phyloP scores from a whole-genome alignment of 768 basidiomycete species.

The Hygrocybe punicea region DNA sequence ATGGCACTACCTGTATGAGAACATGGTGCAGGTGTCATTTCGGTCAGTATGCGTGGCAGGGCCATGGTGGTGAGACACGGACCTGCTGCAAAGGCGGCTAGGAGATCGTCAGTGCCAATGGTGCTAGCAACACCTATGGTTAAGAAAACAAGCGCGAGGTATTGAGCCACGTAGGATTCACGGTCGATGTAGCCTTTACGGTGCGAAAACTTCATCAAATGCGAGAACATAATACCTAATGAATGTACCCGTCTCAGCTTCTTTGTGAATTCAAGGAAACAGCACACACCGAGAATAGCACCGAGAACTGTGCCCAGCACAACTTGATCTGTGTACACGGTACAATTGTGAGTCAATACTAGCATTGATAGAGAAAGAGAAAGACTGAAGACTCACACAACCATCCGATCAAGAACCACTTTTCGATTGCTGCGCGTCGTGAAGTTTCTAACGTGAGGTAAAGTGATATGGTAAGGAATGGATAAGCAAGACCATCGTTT shows the following conservation, averaged over 20 bases:
- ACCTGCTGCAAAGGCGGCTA: slow-evolving; percentile 87
- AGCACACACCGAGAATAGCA: slow-evolving; percentile 32
- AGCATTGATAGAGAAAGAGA: slow-evolving; percentile 1
- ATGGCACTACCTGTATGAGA: slow-evolving; percentile 67
- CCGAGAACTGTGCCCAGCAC: slow-evolving; percentile 71
- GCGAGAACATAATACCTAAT: slow-evolving; percentile 62
- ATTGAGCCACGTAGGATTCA: slow-evolving; percentile 87
- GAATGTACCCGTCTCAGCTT: not conserved
- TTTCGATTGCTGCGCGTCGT: slow-evolving; percentile 58
- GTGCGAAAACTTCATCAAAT: slow-evolving; percentile 70
- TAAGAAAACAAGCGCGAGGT: slow-evolving; percentile 67
- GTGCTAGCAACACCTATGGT: slow-evolving; percentile 76
- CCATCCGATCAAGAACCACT: slow-evolving; percentile 88
- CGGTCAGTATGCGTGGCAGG: not conserved
- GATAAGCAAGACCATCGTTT: slow-evolving; percentile 95
- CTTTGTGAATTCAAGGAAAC: not conserved
- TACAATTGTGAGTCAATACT: not conserved
- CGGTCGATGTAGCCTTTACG: slow-evolving; percentile 63
- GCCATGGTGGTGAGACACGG: slow-evolving; percentile 9
- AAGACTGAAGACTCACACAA: slow-evolving; percentile 51
- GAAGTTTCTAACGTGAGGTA: slow-evolving; percentile 77
- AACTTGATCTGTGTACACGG: slow-evolving; percentile 61
- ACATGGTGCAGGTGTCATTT: not conserved
- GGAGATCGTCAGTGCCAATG: slow-evolving; percentile 80
- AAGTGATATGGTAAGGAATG: slow-evolving; percentile 81